Evolutionary conservation across 2,329 filamentous ascomycete genomes (phyloP), one percentile per base, ranked within the genome.

Genomic region (Fusarium tricinctum): DNA sequence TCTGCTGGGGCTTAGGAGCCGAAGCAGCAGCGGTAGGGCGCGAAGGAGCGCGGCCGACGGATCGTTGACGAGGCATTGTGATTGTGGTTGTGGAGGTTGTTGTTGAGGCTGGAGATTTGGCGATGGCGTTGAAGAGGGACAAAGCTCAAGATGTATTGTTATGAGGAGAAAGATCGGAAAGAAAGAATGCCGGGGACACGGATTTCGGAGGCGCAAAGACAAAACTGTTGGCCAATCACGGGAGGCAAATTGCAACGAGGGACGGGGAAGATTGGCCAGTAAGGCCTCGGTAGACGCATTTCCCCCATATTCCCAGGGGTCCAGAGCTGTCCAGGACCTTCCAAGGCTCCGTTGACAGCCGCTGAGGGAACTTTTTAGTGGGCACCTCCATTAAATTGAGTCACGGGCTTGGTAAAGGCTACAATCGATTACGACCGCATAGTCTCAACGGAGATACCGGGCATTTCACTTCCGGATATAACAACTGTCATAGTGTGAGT

Each of bases 11-110:
- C 74, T 83, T 79, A 63, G 86, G 82, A 60, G 86, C 82, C 73
- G 86, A 81, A 61, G 87, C 80, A 63, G 90, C 83, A 68, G 88
- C 86, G 74, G 87, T 88, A 74, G 92, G 92, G 76, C 92, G 90
- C 69, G 87, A 79, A 66, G 89, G 88, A 71, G 89, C 86, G 78
- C 87, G 85, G 77, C 83, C 87, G 81, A 86, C 84, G 81, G 91
- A 88, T 79, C 90, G 87, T 86, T 92, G 89, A 82, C 92, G 92
- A 91, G 92, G 82, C 92, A 95, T 95, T 50, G 20, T 65, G 69
- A 51, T 13, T 26, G 39, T 45, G 38, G 60, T 50, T 63, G 28
- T 69, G 66, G 26, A 26, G 52, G 45, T 28, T 53, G 35, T 45
- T 45, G 46, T 53, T 39, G 57, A 40, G 51, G 57, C 55, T 56